A percentile compares a stretch with the other conserved stretches of the same genome.
These are phyloP conservation scores for Bassia scoparia DNA, from an alignment of 148 eudicot species.

Conservation along the genomic window DNA sequence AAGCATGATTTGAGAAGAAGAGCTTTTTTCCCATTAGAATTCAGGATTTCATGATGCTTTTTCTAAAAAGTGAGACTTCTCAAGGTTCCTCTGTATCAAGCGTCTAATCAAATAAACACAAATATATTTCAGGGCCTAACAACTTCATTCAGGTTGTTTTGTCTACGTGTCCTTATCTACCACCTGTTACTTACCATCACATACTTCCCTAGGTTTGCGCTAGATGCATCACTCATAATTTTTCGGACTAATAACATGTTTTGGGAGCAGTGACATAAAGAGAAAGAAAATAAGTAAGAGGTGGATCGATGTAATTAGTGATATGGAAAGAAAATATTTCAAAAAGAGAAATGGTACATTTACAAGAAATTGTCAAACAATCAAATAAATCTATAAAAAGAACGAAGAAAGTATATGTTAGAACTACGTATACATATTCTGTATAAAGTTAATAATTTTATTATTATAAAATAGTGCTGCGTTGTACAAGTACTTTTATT, in stretches of 20 bases:
- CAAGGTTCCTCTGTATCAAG: slow-evolving; percentile 9
- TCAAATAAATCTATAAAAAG: no score
- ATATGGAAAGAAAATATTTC: no score
- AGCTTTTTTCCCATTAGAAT: not conserved
- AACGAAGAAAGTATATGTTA: no score
- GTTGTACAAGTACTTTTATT: not conserved
- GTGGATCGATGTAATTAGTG: no score
- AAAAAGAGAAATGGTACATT: no score
- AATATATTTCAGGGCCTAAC: not conserved
- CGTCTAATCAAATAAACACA: not conserved
- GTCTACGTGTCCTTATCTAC: slow-evolving; percentile 6
- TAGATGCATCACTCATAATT: no score
- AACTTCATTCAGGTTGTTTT: slow-evolving; percentile 9
- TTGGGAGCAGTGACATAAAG: no score
- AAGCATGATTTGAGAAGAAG: not conserved
- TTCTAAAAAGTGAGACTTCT: not conserved
- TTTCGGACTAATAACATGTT: no score
- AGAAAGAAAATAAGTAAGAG: no score
- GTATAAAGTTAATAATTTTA: not conserved
- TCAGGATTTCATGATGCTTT: not conserved
- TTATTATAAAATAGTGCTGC: not conserved
- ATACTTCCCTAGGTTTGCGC: no score
- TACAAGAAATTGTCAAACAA: no score
- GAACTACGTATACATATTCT: no score
- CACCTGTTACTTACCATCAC: not conserved